Evolutionary conservation across 164 flowering plant genomes (phyloP).

Genomic region (Aristolochia californica): DNA sequence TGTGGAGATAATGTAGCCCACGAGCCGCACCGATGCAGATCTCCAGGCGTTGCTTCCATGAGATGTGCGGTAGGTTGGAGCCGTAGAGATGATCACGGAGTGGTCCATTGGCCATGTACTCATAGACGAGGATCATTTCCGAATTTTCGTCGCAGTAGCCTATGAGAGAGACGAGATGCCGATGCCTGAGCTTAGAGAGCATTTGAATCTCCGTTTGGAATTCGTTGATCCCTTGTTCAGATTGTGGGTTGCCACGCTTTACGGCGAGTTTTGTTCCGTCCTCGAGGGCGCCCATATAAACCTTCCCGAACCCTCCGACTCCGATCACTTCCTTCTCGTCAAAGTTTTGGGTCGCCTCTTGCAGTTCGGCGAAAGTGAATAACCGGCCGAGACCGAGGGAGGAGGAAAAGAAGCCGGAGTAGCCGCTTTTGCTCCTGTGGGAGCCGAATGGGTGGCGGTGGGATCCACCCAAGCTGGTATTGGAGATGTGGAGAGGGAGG

Average conservation of each 20-base stretch:
- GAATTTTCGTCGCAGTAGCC: constrained; percentile 15
- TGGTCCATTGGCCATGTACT: constrained; percentile 13
- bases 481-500: constrained; percentile 17
- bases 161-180: constrained; percentile 13
- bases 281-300: constrained; percentile 49
- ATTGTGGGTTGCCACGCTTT: constrained; percentile 15
- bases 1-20: constrained; percentile 15
- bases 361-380: constrained; percentile 51
- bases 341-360: constrained; percentile 53
- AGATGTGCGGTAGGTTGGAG: constrained; percentile 1
- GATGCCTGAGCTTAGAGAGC: too few species aligned
- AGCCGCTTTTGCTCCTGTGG: constrained; percentile 27
- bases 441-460: constrained; percentile 19
- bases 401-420: constrained; percentile 28
- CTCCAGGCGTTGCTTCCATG: constrained; percentile 16
- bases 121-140: constrained; percentile 18
- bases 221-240: constrained; percentile 14
- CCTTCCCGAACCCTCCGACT: constrained; percentile 91
- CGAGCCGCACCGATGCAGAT: constrained; percentile 15
- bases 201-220: constrained; percentile 17
- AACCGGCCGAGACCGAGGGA: constrained; percentile 39
- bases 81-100: constrained; percentile 16
- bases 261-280: constrained; percentile 31
- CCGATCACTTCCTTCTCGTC: constrained; percentile 71
- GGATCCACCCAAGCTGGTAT: constrained; percentile 11